Percentiles rank a stretch among this genome's conserved stretches.
These are phyloP conservation scores for Pythium oligandrum DNA, from an alignment of 352 stramenopile species.

Conservation along the genomic window DNA sequence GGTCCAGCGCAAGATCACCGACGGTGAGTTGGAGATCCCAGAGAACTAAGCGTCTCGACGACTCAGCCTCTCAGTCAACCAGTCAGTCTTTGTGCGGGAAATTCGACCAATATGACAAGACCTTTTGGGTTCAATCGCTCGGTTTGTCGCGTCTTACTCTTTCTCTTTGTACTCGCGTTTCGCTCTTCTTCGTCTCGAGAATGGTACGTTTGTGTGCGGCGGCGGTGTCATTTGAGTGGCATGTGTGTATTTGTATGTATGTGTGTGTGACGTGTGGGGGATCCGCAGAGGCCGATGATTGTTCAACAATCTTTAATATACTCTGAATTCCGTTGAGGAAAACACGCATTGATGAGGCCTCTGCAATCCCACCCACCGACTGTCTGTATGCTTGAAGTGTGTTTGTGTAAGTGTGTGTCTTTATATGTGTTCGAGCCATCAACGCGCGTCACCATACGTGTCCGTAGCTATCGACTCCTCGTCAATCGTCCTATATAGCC, in stretches of 20 bases:
- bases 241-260: not conserved
- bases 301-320: slow-evolving; percentile 79
- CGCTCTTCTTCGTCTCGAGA: no score
- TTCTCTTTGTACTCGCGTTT: not conserved
- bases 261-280: not conserved
- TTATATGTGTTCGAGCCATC: slow-evolving; percentile 1
- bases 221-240: not conserved
- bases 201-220: no score
- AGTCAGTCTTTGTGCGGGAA: not conserved
- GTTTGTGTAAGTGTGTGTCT: slow-evolving; percentile 5
- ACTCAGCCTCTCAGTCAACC: no score
- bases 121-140: slow-evolving; percentile 4
- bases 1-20: slow-evolving; percentile 95
- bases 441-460: not conserved
- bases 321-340: slow-evolving; percentile 68
- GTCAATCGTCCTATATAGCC: not conserved
- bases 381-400: slow-evolving; percentile 8
- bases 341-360: slow-evolving; percentile 45
- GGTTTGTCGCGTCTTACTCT: not conserved
- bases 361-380: slow-evolving; percentile 5
- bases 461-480: not conserved
- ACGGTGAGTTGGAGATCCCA: slow-evolving; percentile 97
- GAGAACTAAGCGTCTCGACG: slow-evolving; percentile 85
- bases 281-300: slow-evolving; percentile 37
- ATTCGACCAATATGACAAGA: slow-evolving; percentile 18